A percentile compares a stretch with the other conserved stretches of the same genome.
Conservation (phyloP, 2,329 filamentous ascomycete species). For the Bisporella sp. region DNA sequence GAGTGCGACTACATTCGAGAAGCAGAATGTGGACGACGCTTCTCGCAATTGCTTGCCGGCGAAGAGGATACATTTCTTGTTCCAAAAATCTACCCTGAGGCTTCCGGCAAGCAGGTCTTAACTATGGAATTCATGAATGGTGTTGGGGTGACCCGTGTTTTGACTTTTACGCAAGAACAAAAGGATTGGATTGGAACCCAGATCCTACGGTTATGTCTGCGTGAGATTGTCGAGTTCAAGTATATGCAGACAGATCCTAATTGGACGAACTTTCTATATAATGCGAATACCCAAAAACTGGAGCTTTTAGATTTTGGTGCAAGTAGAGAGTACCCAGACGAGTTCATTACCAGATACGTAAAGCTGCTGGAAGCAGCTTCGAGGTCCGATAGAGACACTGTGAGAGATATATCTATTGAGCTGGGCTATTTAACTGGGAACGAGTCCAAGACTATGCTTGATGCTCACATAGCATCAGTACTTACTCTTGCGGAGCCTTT, state of each 20-base stretch:
- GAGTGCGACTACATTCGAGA: slow-evolving; percentile 94
- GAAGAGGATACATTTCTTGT: slow-evolving; percentile 72
- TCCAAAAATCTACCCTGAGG: slow-evolving; percentile 69
- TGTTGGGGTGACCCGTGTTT: slow-evolving; percentile 74
- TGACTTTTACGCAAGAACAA: slow-evolving; percentile 70
- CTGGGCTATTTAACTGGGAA: slow-evolving; percentile 90
- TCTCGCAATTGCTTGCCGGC: slow-evolving; percentile 68
- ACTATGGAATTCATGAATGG: slow-evolving; percentile 93
- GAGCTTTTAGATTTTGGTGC: slow-evolving; percentile 96
- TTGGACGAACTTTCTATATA: slow-evolving; percentile 98
- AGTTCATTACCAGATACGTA: slow-evolving; percentile 77
- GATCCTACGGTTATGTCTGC: slow-evolving; percentile 82
- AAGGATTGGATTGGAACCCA: slow-evolving; percentile 95
- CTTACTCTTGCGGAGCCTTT: slow-evolving; percentile 92
- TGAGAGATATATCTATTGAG: slow-evolving; percentile 62
- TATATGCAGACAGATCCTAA: slow-evolving; percentile 99
- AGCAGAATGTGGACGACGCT: slow-evolving; percentile 71
- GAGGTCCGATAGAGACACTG: slow-evolving; percentile 54
- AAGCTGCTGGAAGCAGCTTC: slow-evolving; percentile 75
- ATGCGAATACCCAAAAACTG: slow-evolving; percentile 61
- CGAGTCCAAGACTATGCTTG: slow-evolving; percentile 78
- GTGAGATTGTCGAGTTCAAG: slow-evolving; percentile 87
- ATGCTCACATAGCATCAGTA: slow-evolving; percentile 84
- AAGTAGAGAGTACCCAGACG: slow-evolving; percentile 72
- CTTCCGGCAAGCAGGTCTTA: slow-evolving; percentile 77